phyloP scores from a whole-genome alignment of 805 yeast species.

The Saccharomycopsis olivae region DNA sequence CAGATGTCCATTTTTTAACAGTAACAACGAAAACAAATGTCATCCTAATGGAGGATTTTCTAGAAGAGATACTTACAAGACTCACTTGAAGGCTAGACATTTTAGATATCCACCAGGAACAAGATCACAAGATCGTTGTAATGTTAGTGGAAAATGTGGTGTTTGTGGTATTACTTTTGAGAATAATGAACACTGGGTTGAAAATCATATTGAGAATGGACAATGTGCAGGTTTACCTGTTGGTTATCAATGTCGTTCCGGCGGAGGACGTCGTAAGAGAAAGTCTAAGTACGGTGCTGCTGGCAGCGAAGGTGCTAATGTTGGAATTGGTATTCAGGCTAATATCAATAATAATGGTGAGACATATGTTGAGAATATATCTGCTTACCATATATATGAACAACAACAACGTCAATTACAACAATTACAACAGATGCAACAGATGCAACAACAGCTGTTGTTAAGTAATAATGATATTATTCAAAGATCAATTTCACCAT shows the following conservation, averaged over 20 bases:
- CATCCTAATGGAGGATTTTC: constrained; percentile 80
- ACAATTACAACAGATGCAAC: constrained; percentile 16
- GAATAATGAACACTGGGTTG: constrained; percentile 73
- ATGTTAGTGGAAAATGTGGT: constrained; percentile 65
- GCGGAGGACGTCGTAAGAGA: constrained; percentile 27
- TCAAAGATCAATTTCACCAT: constrained; percentile 17
- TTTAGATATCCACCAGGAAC: constrained; percentile 85
- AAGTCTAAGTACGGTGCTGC: constrained; percentile 10
- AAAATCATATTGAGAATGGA: constrained; percentile 63
- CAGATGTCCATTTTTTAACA: constrained; percentile 61
- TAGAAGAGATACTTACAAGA: constrained; percentile 84
- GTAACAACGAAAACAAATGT: constrained; percentile 33
- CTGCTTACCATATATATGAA: constrained; percentile 14
- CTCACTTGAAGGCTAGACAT: constrained; percentile 82
- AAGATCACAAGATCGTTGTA: constrained; percentile 59
- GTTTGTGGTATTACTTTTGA: constrained; percentile 59
- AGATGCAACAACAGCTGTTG: constrained; percentile 10
- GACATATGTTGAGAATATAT: constrained; percentile 11
- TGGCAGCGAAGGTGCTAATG: background rate
- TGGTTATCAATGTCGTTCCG: constrained; percentile 27
- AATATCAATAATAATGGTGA: too few species aligned
- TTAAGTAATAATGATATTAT: constrained; percentile 7
- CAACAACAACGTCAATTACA: constrained; percentile 16
- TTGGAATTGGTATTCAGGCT: background rate
- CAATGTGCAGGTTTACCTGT: constrained; percentile 43